A percentile compares a stretch with the other conserved stretches of the same genome.
These are phyloP conservation scores for Striga asiatica DNA, from an alignment of 257 asterid genomes.

Conservation along the genomic window DNA sequence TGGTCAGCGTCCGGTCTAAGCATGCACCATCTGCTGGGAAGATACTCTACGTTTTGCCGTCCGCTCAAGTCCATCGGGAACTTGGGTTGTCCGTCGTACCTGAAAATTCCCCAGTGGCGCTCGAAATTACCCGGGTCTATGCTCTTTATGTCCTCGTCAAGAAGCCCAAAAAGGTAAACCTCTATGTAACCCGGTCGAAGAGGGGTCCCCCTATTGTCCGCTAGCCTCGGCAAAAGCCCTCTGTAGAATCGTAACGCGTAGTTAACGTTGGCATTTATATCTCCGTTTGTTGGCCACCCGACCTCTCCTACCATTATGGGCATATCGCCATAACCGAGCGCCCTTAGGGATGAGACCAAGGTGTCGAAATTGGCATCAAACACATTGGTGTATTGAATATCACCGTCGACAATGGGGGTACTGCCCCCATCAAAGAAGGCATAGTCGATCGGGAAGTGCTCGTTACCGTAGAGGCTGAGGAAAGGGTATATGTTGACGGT, in stretches of 20 bases:
- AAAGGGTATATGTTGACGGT: constrained; percentile 64
- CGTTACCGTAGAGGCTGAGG: constrained; percentile 56
- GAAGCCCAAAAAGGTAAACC: constrained; percentile 66
- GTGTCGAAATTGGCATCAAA: constrained; percentile 80
- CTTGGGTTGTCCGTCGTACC: constrained; percentile 75
- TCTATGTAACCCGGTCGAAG: constrained; percentile 57
- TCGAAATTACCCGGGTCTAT: constrained; percentile 68
- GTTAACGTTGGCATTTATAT: constrained; percentile 43
- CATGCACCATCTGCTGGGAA: constrained; percentile 53
- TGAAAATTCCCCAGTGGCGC: constrained; percentile 80
- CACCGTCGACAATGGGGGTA: constrained; percentile 41
- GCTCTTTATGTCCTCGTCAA: constrained; percentile 71
- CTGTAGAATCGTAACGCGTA: constrained; percentile 47
- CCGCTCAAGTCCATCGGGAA: constrained; percentile 63
- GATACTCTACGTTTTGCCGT: constrained; percentile 42
- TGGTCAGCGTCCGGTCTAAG: constrained; percentile 39
- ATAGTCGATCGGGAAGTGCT: constrained; percentile 56
- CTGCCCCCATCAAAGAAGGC: constrained; percentile 67
- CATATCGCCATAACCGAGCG: constrained; percentile 48
- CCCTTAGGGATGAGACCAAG: constrained; percentile 48
- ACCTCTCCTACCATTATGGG: constrained; percentile 65
- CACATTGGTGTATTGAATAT: constrained; percentile 47
- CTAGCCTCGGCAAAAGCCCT: constrained; percentile 62
- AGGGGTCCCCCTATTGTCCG: constrained; percentile 60
- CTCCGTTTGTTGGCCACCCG: constrained; percentile 81